Evolutionary conservation across 257 asterid genomes (phyloP).

Genomic region (Datura wrightii): DNA sequence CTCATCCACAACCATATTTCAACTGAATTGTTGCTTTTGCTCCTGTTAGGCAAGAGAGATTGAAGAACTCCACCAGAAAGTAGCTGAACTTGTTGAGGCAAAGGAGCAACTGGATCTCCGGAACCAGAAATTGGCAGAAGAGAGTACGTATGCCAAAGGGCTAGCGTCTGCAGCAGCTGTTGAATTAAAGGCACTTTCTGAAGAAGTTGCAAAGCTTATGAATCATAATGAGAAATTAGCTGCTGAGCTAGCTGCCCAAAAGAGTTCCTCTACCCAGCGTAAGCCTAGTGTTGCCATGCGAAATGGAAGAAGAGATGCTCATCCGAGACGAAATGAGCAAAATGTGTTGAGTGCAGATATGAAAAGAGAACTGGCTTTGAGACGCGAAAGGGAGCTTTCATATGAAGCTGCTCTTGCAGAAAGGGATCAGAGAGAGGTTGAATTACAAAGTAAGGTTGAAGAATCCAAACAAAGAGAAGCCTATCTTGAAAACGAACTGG

Average conservation of each 20-base stretch:
- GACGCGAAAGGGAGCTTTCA: constrained; percentile 82
- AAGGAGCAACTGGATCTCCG: constrained; percentile 79
- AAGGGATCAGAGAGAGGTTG: constrained; percentile 71
- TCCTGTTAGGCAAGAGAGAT: constrained; percentile 65
- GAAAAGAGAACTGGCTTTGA: constrained; percentile 73
- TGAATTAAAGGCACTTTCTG: constrained; percentile 91
- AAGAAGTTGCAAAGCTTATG: constrained; percentile 98
- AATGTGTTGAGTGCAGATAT: constrained; percentile 54
- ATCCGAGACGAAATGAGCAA: constrained; percentile 59
- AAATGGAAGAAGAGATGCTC: constrained; percentile 71
- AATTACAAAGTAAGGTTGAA: constrained; percentile 82
- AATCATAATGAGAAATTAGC: constrained; percentile 77
- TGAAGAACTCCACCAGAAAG: constrained; percentile 68
- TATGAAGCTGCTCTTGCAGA: constrained; percentile 81
- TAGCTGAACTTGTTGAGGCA: constrained; percentile 56
- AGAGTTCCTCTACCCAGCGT: constrained; percentile 72
- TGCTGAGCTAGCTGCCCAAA: constrained; percentile 76
- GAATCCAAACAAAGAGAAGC: constrained; percentile 96
- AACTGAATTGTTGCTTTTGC: constrained; percentile 25
- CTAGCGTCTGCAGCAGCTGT: constrained; percentile 99
- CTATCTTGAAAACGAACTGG: constrained; percentile 92
- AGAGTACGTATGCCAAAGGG: constrained; percentile 94
- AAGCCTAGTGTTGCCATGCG: constrained; percentile 53
- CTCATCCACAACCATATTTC: constrained; percentile 7
- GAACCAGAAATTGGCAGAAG: constrained; percentile 92